Base-by-base conservation (phyloP, 108 stramenopile genomes). In the Fragilariopsis cylindrus region DNA sequence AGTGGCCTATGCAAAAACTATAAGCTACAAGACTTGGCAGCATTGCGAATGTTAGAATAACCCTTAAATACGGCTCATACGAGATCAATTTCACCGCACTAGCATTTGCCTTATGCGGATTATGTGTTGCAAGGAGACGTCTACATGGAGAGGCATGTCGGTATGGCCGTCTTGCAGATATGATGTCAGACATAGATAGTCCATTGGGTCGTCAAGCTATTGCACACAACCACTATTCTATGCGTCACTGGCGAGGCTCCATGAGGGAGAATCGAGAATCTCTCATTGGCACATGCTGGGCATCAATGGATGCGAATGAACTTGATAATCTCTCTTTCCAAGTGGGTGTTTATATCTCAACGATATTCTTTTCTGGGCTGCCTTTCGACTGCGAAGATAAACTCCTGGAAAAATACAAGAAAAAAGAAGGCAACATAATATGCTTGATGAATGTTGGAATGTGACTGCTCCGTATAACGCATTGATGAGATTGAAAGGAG, bases 271-370 rank as follows among this genome's bases (percentile, higher is more conserved):
- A 48, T 68, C 67, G 21, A 11, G 0, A 16, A 48, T 11, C 39
- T 52, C 49, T 68, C 49, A 48, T 9, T 30, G 49, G 50, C 0
- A 48, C 50, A 18, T 68, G 48, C 30, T 50, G 30, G 44, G 39
- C 48, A 9, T 50, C 67, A 4, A 21, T 68, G 16, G 30, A 52
- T 8, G 45, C 18, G 48, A 68, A 68, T 12, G 67, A 68, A 9
- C 13, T 50, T 5, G 48, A 50, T 8, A 50, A 68, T 58, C 56
- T 75, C 7, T 75, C 74, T 7, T 75, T 68, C 39, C 65, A 65
- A 39, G 57, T 75, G 45, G 74, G 74, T 58, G 57, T 66, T 9
- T 75, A 58, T 46, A 12, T 75, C 3, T 75, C 74, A 40, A 13
- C 64, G 16, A 53, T 68, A 5, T 4, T 75, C 40, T 65, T 3